Conservation (phyloP, 306 rosid genomes). For the Quercus variabilis region DNA sequence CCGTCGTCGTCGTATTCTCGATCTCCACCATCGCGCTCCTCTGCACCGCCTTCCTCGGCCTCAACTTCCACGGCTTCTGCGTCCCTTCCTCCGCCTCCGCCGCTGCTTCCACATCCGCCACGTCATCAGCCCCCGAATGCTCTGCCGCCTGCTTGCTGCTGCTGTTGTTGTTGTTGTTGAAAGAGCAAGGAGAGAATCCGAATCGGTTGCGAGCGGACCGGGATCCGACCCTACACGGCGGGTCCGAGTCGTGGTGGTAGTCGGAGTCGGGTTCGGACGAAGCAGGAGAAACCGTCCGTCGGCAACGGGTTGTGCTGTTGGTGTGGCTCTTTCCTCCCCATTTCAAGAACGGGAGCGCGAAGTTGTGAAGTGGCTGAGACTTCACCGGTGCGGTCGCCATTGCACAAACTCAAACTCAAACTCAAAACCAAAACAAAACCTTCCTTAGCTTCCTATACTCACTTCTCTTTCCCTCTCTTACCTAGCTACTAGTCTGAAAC, state of each 20-base stretch:
- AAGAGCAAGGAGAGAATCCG: slow-evolving; percentile 30
- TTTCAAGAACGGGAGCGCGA: slow-evolving; percentile 64
- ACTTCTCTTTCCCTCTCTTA: neutral
- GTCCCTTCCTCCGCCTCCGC: slow-evolving; percentile 11
- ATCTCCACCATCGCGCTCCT: slow-evolving; percentile 39
- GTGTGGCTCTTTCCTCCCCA: slow-evolving; percentile 82
- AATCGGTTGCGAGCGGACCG: slow-evolving; percentile 61
- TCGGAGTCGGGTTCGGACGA: slow-evolving; percentile 33
- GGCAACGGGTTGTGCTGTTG: slow-evolving; percentile 50
- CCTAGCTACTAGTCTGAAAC: neutral
- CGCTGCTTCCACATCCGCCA: slow-evolving; percentile 25
- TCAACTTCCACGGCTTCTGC: slow-evolving; percentile 31
- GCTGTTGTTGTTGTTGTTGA: slow-evolving; percentile 9
- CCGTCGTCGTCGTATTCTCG: slow-evolving; percentile 35
- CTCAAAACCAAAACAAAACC: neutral
- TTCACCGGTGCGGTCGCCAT: slow-evolving; percentile 90
- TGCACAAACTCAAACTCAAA: neutral
- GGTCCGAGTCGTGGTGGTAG: slow-evolving; percentile 37
- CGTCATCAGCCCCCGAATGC: slow-evolving; percentile 42
- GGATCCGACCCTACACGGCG: slow-evolving; percentile 51
- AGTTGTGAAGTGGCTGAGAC: slow-evolving; percentile 91
- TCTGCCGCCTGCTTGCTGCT: slow-evolving; percentile 7
- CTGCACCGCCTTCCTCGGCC: slow-evolving; percentile 64
- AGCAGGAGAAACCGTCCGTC: slow-evolving; percentile 47
- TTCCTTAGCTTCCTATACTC: neutral